Percentiles rank a stretch among this genome's conserved stretches.
Conservation (phyloP, 495 filamentous ascomycete genomes). For the Penicillium manginii region DNA sequence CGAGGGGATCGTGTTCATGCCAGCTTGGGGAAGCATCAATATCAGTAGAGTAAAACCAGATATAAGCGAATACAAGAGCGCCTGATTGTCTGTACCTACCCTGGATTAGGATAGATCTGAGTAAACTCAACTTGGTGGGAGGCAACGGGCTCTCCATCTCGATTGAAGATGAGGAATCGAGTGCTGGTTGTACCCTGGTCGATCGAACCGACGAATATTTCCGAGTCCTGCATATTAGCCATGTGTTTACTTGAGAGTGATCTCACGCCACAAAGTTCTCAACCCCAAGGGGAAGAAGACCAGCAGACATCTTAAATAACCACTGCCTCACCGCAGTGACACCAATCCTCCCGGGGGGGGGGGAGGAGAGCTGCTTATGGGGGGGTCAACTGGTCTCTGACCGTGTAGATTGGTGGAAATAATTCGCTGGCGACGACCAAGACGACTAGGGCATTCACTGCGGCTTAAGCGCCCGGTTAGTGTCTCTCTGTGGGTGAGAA, state of each 20-base stretch:
- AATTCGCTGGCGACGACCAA: not conserved
- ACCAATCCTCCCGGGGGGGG: constrained; percentile 17
- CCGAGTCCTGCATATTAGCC: constrained; percentile 30
- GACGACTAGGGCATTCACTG: not conserved
- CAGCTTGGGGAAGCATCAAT: constrained; percentile 58
- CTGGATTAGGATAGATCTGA: constrained; percentile 86
- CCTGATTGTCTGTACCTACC: constrained; percentile 58
- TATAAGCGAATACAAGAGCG: not conserved
- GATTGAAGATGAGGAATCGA: constrained; percentile 88
- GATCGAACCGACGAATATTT: constrained; percentile 69
- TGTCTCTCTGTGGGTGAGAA: not conserved
- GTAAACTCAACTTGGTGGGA: constrained; percentile 91
- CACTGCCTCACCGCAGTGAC: constrained; percentile 11
- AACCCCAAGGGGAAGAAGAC: not conserved
- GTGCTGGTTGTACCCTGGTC: constrained; percentile 95
- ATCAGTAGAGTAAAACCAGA: not conserved
- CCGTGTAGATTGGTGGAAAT: constrained; percentile 28
- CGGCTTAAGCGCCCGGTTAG: constrained; percentile 19
- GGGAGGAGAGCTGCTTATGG: not conserved
- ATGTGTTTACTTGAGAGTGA: not conserved
- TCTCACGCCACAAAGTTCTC: not conserved
- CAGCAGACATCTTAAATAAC: constrained; percentile 17
- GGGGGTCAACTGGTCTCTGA: not conserved
- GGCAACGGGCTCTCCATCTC: constrained; percentile 75
- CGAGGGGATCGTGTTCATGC: constrained; percentile 89